These are phyloP conservation scores for Fusarium sulawesiense DNA, from an alignment of 2,329 filamentous ascomycete genomes.

Conservation along the genomic window DNA sequence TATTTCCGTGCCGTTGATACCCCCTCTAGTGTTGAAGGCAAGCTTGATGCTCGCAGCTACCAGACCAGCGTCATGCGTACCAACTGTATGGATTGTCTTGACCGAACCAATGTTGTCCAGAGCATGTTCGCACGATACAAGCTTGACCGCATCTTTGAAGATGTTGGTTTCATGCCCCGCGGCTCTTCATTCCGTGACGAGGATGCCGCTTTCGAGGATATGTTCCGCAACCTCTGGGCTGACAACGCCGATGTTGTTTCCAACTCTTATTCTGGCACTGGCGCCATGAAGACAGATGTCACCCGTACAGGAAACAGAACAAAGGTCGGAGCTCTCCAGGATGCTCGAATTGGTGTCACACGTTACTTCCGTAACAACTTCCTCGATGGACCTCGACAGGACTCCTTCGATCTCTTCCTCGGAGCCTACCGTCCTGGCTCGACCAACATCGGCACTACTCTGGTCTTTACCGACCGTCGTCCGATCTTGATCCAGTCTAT, in stretches of 20 bases:
- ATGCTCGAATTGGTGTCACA: constrained; percentile 87
- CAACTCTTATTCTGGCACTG: constrained; percentile 92
- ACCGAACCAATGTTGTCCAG: constrained; percentile 97
- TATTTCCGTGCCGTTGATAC: constrained; percentile 95
- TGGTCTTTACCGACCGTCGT: constrained; percentile 85
- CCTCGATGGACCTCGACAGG: constrained; percentile 90
- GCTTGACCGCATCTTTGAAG: constrained; percentile 87
- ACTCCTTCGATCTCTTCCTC: constrained; percentile 94
- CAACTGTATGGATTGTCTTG: constrained; percentile 99
- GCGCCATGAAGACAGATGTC: constrained; percentile 97
- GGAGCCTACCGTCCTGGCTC: constrained; percentile 83
- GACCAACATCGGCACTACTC: constrained; percentile 74
- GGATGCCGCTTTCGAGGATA: constrained; percentile 83
- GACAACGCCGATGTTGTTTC: constrained; percentile 98
- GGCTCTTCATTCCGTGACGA: constrained; percentile 82
- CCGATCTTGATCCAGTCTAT: constrained; percentile 93
- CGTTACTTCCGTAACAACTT: constrained; percentile 97
- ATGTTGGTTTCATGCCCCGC: constrained; percentile 80
- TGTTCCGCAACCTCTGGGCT: constrained; percentile 98
- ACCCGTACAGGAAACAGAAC: constrained; percentile 94
- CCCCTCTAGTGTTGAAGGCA: constrained; percentile 75
- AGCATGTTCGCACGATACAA: constrained; percentile 94
- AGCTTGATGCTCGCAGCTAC: constrained; percentile 80
- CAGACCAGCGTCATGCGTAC: constrained; percentile 95
- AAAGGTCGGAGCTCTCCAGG: constrained; percentile 83